A percentile compares a stretch with the other conserved stretches of the same genome.
Conservation (phyloP, 768 basidiomycete species). For the Daedaleopsis sinensis region DNA sequence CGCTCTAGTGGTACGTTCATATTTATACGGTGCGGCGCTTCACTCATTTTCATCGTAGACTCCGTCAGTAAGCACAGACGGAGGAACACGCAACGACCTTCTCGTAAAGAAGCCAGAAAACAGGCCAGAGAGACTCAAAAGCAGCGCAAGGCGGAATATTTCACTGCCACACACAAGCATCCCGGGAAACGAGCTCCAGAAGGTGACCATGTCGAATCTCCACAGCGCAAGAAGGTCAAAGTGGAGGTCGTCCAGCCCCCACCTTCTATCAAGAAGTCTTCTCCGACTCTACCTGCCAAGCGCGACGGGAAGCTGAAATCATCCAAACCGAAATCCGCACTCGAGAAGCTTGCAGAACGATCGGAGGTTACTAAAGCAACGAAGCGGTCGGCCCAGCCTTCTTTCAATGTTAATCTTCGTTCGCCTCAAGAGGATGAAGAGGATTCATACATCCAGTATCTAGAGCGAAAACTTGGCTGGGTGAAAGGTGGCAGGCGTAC, state of each 20-base stretch:
- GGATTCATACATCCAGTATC: slow-evolving; percentile 81
- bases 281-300: background rate
- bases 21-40: background rate
- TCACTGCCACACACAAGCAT: slow-evolving; percentile 37
- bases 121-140: slow-evolving; percentile 61
- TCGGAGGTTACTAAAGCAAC: slow-evolving; percentile 6
- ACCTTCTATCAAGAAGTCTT: background rate
- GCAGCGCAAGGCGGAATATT: slow-evolving; percentile 63
- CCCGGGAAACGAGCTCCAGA: slow-evolving; percentile 44
- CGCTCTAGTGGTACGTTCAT: background rate
- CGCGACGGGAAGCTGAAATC: background rate
- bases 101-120: slow-evolving; percentile 68
- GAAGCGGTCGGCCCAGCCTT: background rate
- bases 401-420: slow-evolving; percentile 24
- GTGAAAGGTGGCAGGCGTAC: slow-evolving; percentile 38
- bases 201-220: slow-evolving; percentile 47
- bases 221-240: slow-evolving; percentile 53
- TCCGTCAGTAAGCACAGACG: slow-evolving; percentile 16
- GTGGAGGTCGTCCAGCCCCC: slow-evolving; percentile 21
- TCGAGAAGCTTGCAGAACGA: slow-evolving; percentile 37
- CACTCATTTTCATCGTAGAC: slow-evolving; percentile 1
- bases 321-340: slow-evolving; percentile 28
- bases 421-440: slow-evolving; percentile 63
- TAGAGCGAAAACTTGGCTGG: slow-evolving; percentile 79
- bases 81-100: slow-evolving; percentile 28